Conservation (phyloP, 768 basidiomycete genomes). For the Termitomyces sp. region DNA sequence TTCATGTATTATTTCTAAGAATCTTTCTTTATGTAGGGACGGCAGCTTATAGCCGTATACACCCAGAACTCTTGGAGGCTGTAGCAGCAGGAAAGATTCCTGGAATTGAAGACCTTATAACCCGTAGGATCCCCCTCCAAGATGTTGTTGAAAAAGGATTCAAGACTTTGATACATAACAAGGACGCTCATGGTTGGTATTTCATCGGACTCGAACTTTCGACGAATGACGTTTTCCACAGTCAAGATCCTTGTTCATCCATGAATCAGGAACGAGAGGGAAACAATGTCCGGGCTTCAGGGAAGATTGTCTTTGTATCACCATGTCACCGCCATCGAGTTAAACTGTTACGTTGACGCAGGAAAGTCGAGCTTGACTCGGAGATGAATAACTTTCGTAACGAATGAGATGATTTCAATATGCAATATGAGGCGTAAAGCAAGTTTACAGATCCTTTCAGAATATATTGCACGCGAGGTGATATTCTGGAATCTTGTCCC, state of each 20-base stretch:
- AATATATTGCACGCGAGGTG: no score
- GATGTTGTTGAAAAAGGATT: conserved; percentile 43
- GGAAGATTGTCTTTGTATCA: neutral
- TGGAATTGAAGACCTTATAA: conserved; percentile 39
- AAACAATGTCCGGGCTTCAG: neutral
- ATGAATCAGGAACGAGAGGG: neutral
- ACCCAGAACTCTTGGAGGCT: conserved; percentile 33
- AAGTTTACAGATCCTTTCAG: no score
- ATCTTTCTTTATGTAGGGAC: conserved; percentile 22
- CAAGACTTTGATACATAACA: conserved; percentile 33
- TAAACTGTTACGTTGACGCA: no score
- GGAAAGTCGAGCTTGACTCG: no score
- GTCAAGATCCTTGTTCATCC: conserved; percentile 38
- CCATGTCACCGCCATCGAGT: neutral
- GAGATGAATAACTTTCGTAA: no score
- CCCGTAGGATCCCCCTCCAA: conserved; percentile 35
- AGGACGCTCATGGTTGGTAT: conserved; percentile 36
- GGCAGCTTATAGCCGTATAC: conserved; percentile 36
- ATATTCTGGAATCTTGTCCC: no score
- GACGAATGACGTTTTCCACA: conserved; percentile 4
- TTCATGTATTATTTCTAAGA: neutral
- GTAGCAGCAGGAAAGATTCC: conserved; percentile 35
- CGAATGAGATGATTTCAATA: no score
- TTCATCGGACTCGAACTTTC: neutral
- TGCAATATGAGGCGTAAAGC: no score